Evolutionary conservation across 2,329 filamentous ascomycete species (phyloP).

Genomic region (Verticillium alfalfae): DNA sequence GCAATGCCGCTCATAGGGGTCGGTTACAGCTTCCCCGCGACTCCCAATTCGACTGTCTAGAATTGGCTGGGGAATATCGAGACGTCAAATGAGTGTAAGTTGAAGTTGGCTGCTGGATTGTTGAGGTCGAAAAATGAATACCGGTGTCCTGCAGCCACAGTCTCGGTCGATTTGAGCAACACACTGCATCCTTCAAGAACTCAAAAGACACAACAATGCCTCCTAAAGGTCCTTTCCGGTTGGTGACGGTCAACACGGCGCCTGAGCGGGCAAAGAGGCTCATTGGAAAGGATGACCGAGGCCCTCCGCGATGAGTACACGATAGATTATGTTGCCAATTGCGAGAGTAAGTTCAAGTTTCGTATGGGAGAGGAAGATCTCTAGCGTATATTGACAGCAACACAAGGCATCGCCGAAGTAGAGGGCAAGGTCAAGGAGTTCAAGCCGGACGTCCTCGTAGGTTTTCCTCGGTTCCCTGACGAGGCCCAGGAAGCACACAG

Average conservation of each 20-base stretch:
- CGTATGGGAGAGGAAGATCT: not conserved
- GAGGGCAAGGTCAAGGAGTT: conserved; percentile 38
- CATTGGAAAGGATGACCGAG: conserved; percentile 54
- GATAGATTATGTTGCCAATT: conserved; percentile 58
- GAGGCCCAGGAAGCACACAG: not conserved
- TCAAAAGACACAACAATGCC: conserved; percentile 8
- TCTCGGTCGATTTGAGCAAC: no score
- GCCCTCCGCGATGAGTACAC: conserved; percentile 58
- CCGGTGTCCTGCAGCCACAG: no score
- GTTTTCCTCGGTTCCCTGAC: not conserved
- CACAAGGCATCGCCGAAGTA: conserved; percentile 50
- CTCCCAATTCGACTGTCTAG: not conserved
- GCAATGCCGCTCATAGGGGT: not conserved
- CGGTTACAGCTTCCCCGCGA: not conserved
- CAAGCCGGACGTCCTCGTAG: conserved; percentile 21
- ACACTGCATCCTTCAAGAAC: no score
- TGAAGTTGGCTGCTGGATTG: not conserved
- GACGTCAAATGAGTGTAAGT: not conserved
- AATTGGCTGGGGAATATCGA: not conserved
- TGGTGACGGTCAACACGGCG: conserved; percentile 64
- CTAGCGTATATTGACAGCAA: not conserved
- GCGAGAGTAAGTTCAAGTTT: conserved; percentile 40
- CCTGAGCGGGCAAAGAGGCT: conserved; percentile 59
- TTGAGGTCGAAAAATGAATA: no score
- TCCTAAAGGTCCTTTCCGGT: conserved; percentile 52